A percentile compares a stretch with the other conserved stretches of the same genome.
Conservation (phyloP, 2,329 filamentous ascomycete species). For the Pseudonectria buxi region DNA sequence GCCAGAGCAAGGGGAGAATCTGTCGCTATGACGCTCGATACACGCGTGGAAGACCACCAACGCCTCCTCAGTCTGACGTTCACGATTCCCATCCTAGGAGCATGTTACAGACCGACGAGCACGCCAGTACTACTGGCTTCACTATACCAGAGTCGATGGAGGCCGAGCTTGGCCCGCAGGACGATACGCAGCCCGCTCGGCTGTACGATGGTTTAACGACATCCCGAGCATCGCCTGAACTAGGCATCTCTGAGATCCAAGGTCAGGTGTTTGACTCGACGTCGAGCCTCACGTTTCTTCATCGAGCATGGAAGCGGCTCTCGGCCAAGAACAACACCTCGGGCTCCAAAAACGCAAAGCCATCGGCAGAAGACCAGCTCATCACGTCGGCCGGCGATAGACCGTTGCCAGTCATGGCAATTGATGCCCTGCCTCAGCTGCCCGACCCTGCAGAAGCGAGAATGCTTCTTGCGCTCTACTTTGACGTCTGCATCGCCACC, state of each 20-base stretch:
- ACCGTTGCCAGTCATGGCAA: conserved; percentile 32
- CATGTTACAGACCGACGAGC: too few relatives aligned
- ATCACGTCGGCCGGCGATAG: conserved; percentile 45
- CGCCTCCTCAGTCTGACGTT: conserved; percentile 19
- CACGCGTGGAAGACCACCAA: conserved; percentile 27
- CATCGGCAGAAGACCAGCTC: conserved; percentile 32
- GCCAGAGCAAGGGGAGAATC: conserved; percentile 17
- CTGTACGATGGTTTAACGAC: conserved; percentile 37
- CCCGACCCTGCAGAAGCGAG: conserved; percentile 27
- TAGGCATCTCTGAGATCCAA: conserved; percentile 41
- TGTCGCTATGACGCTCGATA: conserved; percentile 28
- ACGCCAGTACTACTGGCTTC: too few relatives aligned
- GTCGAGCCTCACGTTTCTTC: conserved; percentile 46
- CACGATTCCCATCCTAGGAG: not conserved
- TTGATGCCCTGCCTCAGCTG: conserved; percentile 29
- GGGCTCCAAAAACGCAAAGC: conserved; percentile 17
- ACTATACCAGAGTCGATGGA: too few relatives aligned
- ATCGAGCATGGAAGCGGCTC: conserved; percentile 44
- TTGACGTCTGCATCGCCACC: conserved; percentile 54
- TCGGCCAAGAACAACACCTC: conserved; percentile 32
- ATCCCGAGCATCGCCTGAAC: conserved; percentile 34
- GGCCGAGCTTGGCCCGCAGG: too few relatives aligned
- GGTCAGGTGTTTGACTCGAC: conserved; percentile 47
- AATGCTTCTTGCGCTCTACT: conserved; percentile 44
- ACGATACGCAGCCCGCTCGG: not conserved